Base-by-base conservation (phyloP, 2,329 filamentous ascomycete genomes). In the Trematosphaeria pertusa region DNA sequence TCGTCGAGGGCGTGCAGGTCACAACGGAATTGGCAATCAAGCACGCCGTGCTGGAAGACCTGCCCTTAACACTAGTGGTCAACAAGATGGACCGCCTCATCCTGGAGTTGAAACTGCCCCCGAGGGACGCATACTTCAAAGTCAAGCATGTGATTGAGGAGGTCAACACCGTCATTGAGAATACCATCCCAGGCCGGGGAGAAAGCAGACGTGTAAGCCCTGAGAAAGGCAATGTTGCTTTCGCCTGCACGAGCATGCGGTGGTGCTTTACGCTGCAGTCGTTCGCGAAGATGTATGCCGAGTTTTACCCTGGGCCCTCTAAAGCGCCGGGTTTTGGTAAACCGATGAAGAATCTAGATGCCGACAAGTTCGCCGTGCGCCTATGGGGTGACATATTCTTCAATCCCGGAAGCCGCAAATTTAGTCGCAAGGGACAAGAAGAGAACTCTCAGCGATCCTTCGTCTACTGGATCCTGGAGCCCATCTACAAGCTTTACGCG, bases 61-160 rank as follows among this genome's bases (percentile, higher is more conserved):
- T 97, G 4, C 93, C 94, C 1, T 75, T 99, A 59, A 94, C 91
- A 0, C 78, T 99, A 51, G 85, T 99, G 45, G 82, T 99, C 74
- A 99, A 97, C 81, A 99, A 99, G 77, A 88, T 99, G 85, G 94
- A 99, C 64, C 86, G 94, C 18, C 77, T 99, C 50, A 96, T 99
- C 52, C 75, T 99, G 35, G 94, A 99, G 74, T 79, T 99, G 39
- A 96, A 96, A 71, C 81, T 99, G 11, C 94, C 94, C 2, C 94
- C 94, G 2, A 90, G 87, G 56, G 94, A 99, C 69, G 94, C 94
- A 10, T 99, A 99, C 76, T 97, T 97, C 81, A 99, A 99, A 79
- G 80, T 99, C 43, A 97, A 97, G 75, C 92, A 97, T 71, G 91
- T 97, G n/a, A 85, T 99, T 42, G 94, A 99, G 72, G 91, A 97